These are phyloP conservation scores for Macrophomina tecta DNA, from an alignment of 2,329 filamentous ascomycete species.

Conservation along the genomic window DNA sequence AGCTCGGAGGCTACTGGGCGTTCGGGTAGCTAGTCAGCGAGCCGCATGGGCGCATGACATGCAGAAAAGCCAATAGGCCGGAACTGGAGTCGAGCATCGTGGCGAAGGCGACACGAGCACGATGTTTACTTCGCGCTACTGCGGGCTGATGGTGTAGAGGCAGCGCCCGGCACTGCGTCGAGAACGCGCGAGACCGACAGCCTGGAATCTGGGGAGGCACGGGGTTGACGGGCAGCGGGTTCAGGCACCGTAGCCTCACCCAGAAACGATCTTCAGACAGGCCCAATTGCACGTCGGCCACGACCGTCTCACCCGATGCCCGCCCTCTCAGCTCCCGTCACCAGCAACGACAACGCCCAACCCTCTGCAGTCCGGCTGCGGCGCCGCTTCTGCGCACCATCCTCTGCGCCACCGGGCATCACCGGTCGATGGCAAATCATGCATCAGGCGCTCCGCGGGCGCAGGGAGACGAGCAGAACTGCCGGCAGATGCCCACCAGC, in stretches of 20 bases:
- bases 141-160: conserved; percentile 7
- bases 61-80: background rate
- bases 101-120: background rate
- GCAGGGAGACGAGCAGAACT: background rate
- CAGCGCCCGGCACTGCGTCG: background rate
- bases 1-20: background rate
- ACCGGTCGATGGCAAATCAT: background rate
- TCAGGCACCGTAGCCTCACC: background rate
- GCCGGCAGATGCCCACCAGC: background rate
- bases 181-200: conserved; percentile 4
- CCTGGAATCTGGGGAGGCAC: conserved; percentile 21
- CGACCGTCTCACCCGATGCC: background rate
- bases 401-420: background rate
- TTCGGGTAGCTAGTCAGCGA: background rate
- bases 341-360: background rate
- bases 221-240: conserved; percentile 5
- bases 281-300: background rate
- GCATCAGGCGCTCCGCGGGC: background rate
- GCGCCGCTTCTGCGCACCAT: background rate
- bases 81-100: background rate
- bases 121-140: background rate
- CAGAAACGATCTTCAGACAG: background rate
- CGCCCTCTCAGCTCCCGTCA: background rate
- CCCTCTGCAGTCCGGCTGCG: background rate
- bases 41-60: background rate